A percentile compares a stretch with the other conserved stretches of the same genome.
phyloP scores from a whole-genome alignment of 345 rosid species.

The Aquilaria yunnanensis region DNA sequence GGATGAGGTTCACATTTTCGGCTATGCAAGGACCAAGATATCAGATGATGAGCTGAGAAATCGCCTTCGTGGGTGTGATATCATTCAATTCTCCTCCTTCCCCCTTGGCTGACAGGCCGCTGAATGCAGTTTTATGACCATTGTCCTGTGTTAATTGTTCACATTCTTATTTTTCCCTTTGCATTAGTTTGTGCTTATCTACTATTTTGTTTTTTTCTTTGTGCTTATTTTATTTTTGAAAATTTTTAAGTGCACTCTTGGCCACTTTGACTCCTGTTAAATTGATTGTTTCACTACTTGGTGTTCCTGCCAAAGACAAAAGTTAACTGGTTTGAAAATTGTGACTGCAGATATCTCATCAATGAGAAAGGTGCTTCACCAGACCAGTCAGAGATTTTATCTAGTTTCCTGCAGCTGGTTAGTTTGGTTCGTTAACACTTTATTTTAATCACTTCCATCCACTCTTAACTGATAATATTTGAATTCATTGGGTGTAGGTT shows the following conservation, averaged over 20 bases:
- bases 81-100: not conserved
- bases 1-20: conserved; percentile 84
- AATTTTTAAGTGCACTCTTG: too few species aligned
- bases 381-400: conserved; percentile 37
- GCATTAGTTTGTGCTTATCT: too few species aligned
- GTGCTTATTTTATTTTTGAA: too few species aligned
- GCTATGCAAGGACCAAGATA: conserved; percentile 90
- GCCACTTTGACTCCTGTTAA: too few species aligned
- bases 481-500: conserved; percentile 39
- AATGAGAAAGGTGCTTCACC: conserved; percentile 41
- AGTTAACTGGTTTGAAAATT: conserved; percentile 5
- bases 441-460: conserved; percentile 1
- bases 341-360: conserved; percentile 57
- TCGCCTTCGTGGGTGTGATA: conserved; percentile 64
- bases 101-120: too few species aligned
- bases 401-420: conserved; percentile 84
- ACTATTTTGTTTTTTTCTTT: too few species aligned
- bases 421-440: conserved; percentile 19
- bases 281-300: not conserved
- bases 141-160: too few species aligned
- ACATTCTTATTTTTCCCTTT: not conserved
- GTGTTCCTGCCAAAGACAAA: conserved; percentile 6
- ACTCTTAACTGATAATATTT: conserved; percentile 8
- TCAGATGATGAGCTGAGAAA: conserved; percentile 65
- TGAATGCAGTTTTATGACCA: too few species aligned